A percentile compares a stretch with the other conserved stretches of the same genome.
These are phyloP conservation scores for Cercospora zeae-maydis DNA, from an alignment of 2,329 filamentous ascomycete genomes.

Conservation along the genomic window DNA sequence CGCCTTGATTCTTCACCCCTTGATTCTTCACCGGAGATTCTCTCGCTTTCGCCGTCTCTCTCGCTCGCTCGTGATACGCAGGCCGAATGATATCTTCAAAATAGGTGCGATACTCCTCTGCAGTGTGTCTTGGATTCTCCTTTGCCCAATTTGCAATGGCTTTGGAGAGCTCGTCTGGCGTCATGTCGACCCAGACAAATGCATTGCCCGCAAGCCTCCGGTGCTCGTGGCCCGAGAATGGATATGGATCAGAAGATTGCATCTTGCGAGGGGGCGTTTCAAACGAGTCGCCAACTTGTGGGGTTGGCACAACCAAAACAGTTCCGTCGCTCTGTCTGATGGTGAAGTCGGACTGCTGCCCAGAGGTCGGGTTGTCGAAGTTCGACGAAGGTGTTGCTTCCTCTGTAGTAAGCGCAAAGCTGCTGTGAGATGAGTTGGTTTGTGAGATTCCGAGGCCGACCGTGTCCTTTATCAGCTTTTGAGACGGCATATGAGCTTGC, in stretches of 20 bases:
- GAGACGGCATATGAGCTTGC: not conserved
- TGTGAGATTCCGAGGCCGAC: slow-evolving; percentile 4
- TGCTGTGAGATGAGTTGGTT: not conserved
- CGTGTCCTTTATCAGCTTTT: not conserved
- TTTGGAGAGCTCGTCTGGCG: slow-evolving; percentile 12
- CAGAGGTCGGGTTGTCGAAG: not conserved
- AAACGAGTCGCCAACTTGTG: not conserved
- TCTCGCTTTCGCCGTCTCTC: slow-evolving; percentile 2
- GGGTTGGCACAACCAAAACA: slow-evolving; percentile 1
- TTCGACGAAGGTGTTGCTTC: not conserved
- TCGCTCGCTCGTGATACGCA: slow-evolving; percentile 17
- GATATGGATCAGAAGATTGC: not conserved
- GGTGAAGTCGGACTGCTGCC: slow-evolving; percentile 5
- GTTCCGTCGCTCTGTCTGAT: slow-evolving; percentile 13
- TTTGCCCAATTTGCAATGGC: slow-evolving; percentile 19
- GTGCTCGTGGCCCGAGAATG: slow-evolving; percentile 20
- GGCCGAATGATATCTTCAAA: slow-evolving; percentile 26
- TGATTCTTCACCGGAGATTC: not conserved
- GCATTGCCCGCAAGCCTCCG: slow-evolving; percentile 21
- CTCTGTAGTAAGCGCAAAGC: not conserved
- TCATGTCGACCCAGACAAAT: slow-evolving; percentile 23
- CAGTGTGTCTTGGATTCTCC: slow-evolving; percentile 15
- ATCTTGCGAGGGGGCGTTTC: not conserved
- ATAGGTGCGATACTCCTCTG: slow-evolving; percentile 24
- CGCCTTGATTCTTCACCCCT: not conserved